Base-by-base conservation (phyloP, 257 asterid species). In the Rehmannia glutinosa region DNA sequence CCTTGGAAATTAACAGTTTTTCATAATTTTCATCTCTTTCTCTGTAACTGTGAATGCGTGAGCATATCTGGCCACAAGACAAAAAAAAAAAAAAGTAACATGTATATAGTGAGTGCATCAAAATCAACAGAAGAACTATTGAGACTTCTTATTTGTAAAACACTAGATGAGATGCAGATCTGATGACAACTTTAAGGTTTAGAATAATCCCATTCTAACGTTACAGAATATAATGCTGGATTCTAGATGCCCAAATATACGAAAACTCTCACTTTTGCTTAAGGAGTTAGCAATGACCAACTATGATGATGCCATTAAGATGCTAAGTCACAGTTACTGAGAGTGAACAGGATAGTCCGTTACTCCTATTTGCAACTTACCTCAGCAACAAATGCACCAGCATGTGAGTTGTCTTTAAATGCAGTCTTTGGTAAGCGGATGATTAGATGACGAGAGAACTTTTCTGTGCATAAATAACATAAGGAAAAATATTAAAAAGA, bases 311-410 rank as follows among this genome's bases (percentile, higher is more conserved):
- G 12, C 36, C 35, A 33, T 3, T 3, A 17, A 39, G 38, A 58
- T 70, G 69, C 42, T 21, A 35, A 17, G 8, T 8, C 45, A 62
- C 45, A 61, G 54, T 36, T 68, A 64, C 23, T 30, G 28, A 47
- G 17, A 19, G 49, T 35, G 71, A 73, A 42, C 19, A 51, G 27
- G 27, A 43, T 21, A 64, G 46, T 38, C 12, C 46, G 10, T 27
- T 61, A 41, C 60, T 43, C 19, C 38, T 21, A 41, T 17, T 13
- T 8, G 25, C 11, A 69, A 72, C 83, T 69, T 84, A 93, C 99
- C 99, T 93, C 99, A 35, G 86, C 85, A 62, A 90, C 90, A 77
- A 93, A 93, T 62, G 94, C 95, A 77, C 99, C 99, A 71, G 68
- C 88, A 75, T 93, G 97, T 72, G 81, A 81, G 73, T 93, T 93